Evolutionary conservation across 805 yeast genomes (phyloP).

Genomic region (Candida dendrica): DNA sequence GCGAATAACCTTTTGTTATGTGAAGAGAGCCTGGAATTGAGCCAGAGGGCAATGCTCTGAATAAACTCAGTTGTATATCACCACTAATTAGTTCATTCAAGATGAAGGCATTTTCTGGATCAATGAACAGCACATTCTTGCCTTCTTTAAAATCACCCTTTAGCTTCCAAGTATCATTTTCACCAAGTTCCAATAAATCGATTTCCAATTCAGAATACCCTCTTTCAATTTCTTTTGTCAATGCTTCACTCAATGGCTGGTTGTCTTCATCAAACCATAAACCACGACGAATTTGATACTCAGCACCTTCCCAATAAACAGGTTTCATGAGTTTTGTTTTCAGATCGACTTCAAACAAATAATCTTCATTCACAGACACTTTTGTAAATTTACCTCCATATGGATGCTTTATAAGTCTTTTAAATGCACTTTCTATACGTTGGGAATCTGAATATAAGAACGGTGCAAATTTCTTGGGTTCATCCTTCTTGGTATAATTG

Average conservation of each 20-base stretch:
- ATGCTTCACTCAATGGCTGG: constrained; percentile 41
- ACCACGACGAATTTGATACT: constrained; percentile 77
- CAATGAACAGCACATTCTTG: constrained; percentile 31
- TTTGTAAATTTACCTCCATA: not conserved
- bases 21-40: constrained; percentile 40
- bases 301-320: constrained; percentile 84
- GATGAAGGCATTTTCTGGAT: constrained; percentile 37
- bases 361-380: constrained; percentile 75
- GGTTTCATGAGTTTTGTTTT: constrained; percentile 49
- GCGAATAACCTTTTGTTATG: constrained; percentile 42
- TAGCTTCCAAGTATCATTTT: constrained; percentile 8
- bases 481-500: constrained; percentile 40
- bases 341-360: constrained; percentile 67
- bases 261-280: constrained; percentile 67
- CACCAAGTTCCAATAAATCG: constrained; percentile 10
- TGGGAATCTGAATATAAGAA: constrained; percentile 59
- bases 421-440: constrained; percentile 41
- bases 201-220: constrained; percentile 29
- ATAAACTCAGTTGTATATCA: constrained; percentile 27
- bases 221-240: constrained; percentile 54
- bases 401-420: constrained; percentile 4
- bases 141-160: constrained; percentile 25
- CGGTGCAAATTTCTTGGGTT: constrained; percentile 56
- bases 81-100: constrained; percentile 38
- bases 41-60: constrained; percentile 26